Percentiles rank a stretch among this genome's conserved stretches.
These are phyloP conservation scores for Tritrichomonas foetus DNA, from an alignment of 208 protist genomes.

Conservation along the genomic window DNA sequence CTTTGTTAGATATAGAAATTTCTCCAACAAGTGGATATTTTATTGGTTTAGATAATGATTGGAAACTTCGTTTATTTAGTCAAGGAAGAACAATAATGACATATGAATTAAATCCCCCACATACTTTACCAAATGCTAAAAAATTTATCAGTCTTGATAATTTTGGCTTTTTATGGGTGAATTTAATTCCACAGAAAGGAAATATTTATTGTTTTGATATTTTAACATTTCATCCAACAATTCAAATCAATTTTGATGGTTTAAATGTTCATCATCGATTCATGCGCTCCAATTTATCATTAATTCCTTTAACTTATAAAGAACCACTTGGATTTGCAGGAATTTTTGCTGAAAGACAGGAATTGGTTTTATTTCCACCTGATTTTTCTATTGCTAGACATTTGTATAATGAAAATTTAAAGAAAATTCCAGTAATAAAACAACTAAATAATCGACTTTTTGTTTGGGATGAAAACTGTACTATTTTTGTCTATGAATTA, in stretches of 20 bases:
- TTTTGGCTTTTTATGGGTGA: conserved; percentile 19
- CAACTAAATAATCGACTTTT: not conserved
- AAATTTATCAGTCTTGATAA: not conserved
- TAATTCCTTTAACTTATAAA: not conserved
- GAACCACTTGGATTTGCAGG: not conserved
- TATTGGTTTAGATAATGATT: not conserved
- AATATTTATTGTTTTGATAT: not conserved
- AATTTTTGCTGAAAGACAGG: not conserved
- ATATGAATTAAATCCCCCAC: not conserved
- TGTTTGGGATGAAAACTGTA: not conserved
- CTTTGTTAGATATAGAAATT: not conserved
- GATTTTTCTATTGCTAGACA: not conserved
- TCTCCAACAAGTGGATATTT: not conserved
- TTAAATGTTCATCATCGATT: not conserved
- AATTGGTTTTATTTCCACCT: not conserved
- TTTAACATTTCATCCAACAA: not conserved
- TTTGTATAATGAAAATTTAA: not conserved
- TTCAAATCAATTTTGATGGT: not conserved
- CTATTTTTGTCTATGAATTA: not conserved
- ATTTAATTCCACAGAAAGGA: not conserved
- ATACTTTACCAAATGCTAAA: not conserved
- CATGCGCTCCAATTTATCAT: not conserved
- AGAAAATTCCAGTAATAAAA: not conserved
- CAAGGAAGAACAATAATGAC: not conserved
- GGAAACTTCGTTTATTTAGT: not conserved